phyloP scores from a whole-genome alignment of 2,329 filamentous ascomycete genomes.

The Fusarium drepaniforme region DNA sequence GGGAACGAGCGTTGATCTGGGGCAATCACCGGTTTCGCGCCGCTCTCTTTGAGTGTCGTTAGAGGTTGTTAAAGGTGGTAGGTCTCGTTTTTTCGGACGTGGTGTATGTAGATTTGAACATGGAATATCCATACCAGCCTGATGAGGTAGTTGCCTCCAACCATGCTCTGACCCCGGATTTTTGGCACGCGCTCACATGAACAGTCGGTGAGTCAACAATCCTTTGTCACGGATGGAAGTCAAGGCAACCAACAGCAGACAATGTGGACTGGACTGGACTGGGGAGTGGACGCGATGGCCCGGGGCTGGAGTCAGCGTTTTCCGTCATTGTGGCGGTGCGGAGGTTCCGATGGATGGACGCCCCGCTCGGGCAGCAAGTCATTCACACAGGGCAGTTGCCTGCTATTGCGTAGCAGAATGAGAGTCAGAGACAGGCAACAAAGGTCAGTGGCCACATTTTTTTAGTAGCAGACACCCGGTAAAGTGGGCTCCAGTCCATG shows the following conservation, averaged over 20 bases:
- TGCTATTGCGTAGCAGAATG: constrained; percentile 27
- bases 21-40: background rate
- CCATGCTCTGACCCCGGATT: background rate
- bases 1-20: background rate
- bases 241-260: background rate
- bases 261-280: background rate
- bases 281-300: background rate
- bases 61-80: background rate
- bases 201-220: background rate
- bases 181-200: background rate
- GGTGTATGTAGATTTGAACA: background rate
- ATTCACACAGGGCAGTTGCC: background rate
- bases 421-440: background rate
- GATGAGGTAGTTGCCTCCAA: background rate
- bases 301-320: background rate
- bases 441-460: background rate
- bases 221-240: background rate
- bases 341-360: background rate
- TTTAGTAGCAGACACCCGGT: constrained; percentile 11
- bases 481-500: constrained; percentile 20
- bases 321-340: constrained; percentile 8
- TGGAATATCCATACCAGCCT: background rate
- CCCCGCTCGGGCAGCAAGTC: constrained; percentile 27
- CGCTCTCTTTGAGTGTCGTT: background rate
- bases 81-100: background rate